Base-by-base conservation (phyloP, 106 monocot species). In the Gastrodia elata region DNA sequence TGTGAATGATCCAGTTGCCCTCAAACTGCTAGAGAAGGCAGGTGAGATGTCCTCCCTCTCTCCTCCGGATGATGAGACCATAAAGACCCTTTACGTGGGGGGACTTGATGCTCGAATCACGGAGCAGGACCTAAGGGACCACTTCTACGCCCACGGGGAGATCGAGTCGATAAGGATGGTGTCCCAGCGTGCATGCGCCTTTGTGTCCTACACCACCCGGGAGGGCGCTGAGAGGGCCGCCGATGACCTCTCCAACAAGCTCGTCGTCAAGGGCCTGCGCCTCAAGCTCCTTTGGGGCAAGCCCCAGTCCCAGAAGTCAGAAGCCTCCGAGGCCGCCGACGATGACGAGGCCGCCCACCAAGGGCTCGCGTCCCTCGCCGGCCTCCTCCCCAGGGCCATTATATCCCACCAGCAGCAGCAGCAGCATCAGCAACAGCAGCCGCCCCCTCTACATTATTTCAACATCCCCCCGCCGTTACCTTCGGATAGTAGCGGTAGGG, bases 271-370 rank as follows among this genome's bases (percentile, higher is more conserved):
- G 69, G 98, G 98, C 39, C 49, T 93, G 9, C 90, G 98, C 20
- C 75, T 99, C 38, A 99, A 99, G 75, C 82, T 99, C 41, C 88
- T 93, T 82, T 99, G 93, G 98, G 98, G 98, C 20, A 88, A 79
- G 59, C 98, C 93, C 8, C 98, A 98, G 69, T 87, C 80, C 6
- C 84, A 85, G 20, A 92, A 80, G 35, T 76, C 75, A 0, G 89
- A 89, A 33, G 68, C 26, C 0, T n/a, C n/a, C n/a, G 87, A 87
- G 42, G 35, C 68, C 2, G 57, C 69, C 6, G 89, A 85, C 32
- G 89, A 81, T 4, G 89, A 81, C 2, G 89, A 89, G 1, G 80
- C 81, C 0, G 71, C 76, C 4, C 77, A 68, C 64, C 87, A 84
- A 49, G 96, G 87, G 15, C 75, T 78, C 36, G 77, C 86, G 34